A percentile compares a stretch with the other conserved stretches of the same genome.
Conservation (phyloP, 2,329 filamentous ascomycete species). For the Xylariaceae sp. region DNA sequence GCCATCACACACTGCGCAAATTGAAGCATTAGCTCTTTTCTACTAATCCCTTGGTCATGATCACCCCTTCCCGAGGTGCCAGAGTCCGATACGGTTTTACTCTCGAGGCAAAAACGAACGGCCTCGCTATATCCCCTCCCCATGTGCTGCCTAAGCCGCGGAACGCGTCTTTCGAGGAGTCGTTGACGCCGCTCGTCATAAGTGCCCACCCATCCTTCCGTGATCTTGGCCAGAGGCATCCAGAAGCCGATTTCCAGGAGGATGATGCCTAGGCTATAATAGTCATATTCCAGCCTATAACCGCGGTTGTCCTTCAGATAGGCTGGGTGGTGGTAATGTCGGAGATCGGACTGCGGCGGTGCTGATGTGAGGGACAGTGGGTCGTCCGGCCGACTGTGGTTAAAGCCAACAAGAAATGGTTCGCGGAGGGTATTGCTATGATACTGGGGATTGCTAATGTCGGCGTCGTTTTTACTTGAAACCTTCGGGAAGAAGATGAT, state of each 20-base stretch:
- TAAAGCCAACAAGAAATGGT: constrained; percentile 11
- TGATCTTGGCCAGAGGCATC: not conserved
- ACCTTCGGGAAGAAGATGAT: constrained; percentile 9
- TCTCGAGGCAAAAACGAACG: constrained; percentile 4
- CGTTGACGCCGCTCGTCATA: constrained; percentile 3
- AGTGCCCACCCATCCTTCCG: not conserved
- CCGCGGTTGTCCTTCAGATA: not conserved
- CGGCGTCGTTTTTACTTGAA: too few species aligned
- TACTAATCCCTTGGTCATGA: not conserved
- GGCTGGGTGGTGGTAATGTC: constrained; percentile 5
- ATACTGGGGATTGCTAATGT: not conserved
- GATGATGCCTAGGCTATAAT: constrained; percentile 11
- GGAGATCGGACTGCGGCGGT: not conserved
- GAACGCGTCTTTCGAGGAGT: not conserved
- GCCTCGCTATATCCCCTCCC: constrained; percentile 7
- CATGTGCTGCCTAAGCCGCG: constrained; percentile 7
- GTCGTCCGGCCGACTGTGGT: constrained; percentile 11
- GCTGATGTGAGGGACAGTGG: not conserved
- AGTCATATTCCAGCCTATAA: constrained; percentile 9
- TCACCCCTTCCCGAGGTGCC: not conserved
- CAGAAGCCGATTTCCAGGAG: constrained; percentile 10
- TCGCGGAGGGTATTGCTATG: constrained; percentile 1
- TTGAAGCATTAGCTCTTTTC: constrained; percentile 2
- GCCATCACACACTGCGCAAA: not conserved
- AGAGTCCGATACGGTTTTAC: not conserved